Base-by-base conservation (phyloP, 2,329 filamentous ascomycete species). In the Sarocladium oryzae region DNA sequence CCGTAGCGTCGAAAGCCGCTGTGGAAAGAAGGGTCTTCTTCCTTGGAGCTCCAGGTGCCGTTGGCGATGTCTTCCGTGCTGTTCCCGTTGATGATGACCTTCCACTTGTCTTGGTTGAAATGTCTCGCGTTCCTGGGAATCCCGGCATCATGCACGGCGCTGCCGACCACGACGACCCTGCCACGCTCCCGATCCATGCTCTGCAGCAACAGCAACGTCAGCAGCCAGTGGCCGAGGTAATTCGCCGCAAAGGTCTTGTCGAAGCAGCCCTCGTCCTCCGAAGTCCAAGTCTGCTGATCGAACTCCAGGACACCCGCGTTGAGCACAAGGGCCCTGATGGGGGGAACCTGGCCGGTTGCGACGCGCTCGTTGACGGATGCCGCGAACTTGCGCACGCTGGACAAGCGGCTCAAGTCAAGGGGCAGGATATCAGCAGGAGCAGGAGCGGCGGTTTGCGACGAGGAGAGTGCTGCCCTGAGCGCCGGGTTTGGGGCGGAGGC, bases 311-410 rank as follows among this genome's bases (percentile, higher is more conserved):
- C 61, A 2, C 53, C 64, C 2, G 63, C 63, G 38, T 61, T 64
- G 11, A 74, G 63, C 10, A 73, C 64, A 3, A 74, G 58, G 1
- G 61, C 68, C n/a, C 62, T 62, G 50, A 74, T 69, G 0, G 62
- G 68, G 5, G 69, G 68, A 21, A 71, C 56, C 2, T 63, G 56
- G 16, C 64, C 64, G 15, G 54, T 52, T 4, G 63, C 55, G 9
- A 69, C 61, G 2, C 56, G 55, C 21, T 50, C 51, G 52, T 67
- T 68, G 51, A 68, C 61, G 20, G 56, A 53, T 2, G 50, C 51
- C 4, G 65, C 64, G 5, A 53, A 36, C 24, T 60, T 52, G 32
- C 60, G 64, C 18, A 68, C 58, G 37, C 55, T 59, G 13, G 49
- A 52, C 2, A 70, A 51, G 4, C 60, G 61, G 5, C 58, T 38